phyloP scores from a whole-genome alignment of 1,139 yeast species.

The Nadsonia commutata region DNA sequence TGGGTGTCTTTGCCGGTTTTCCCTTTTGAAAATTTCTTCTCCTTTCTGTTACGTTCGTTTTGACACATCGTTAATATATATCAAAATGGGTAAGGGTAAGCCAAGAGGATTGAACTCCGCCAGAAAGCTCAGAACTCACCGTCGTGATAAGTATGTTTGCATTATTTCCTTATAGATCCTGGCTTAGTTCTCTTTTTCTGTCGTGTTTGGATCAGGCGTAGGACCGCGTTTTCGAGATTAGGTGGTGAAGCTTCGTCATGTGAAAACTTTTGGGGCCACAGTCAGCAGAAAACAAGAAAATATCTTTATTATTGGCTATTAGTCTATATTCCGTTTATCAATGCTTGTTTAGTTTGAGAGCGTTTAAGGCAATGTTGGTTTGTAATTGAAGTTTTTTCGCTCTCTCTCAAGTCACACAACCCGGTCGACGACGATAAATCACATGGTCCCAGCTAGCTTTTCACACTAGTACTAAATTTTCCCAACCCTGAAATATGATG shows the following conservation, averaged over 20 bases:
- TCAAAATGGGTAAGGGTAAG: conserved; percentile 77
- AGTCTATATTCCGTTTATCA: background rate
- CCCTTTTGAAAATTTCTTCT: background rate
- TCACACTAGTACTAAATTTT: background rate
- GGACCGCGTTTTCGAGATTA: too few relatives aligned
- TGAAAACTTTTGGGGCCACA: too few relatives aligned
- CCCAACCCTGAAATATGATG: background rate
- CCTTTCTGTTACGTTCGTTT: conserved; percentile 3
- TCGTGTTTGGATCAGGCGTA: too few relatives aligned
- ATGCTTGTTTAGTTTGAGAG: too few relatives aligned
- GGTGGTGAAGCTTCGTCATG: too few relatives aligned
- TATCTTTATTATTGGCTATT: too few relatives aligned
- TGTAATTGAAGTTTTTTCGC: too few relatives aligned
- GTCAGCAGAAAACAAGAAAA: too few relatives aligned
- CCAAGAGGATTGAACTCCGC: conserved; percentile 99
- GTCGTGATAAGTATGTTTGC: conserved; percentile 78
- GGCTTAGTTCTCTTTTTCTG: too few relatives aligned
- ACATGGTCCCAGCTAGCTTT: too few relatives aligned
- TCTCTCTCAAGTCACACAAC: background rate
- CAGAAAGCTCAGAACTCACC: conserved; percentile 98
- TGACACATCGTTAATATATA: conserved; percentile 5
- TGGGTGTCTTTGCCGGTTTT: conserved; percentile 6
- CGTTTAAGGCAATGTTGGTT: too few relatives aligned
- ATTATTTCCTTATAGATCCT: too few relatives aligned
- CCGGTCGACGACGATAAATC: background rate